These are phyloP conservation scores for Exophiala dermatitidis DNA, from an alignment of 2,329 filamentous ascomycete species.

Conservation along the genomic window DNA sequence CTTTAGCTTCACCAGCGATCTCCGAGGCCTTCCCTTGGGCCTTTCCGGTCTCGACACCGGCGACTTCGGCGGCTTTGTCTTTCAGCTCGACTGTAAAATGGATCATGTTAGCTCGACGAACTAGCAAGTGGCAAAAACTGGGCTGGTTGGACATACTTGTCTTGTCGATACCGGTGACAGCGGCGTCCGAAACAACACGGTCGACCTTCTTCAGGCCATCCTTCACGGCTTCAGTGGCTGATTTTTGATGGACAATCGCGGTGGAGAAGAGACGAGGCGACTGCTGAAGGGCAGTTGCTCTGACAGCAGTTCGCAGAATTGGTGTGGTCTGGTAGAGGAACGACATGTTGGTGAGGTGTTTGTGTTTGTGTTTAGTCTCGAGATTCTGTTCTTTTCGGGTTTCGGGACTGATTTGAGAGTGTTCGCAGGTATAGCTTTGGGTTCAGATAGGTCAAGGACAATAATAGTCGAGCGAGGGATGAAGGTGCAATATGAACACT, in stretches of 20 bases:
- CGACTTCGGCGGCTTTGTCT: constrained; percentile 38
- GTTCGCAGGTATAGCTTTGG: neutral
- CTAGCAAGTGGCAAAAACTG: neutral
- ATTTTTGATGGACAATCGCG: constrained; percentile 43
- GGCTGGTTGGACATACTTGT: constrained; percentile 44
- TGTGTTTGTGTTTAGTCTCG: neutral
- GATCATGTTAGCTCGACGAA: neutral
- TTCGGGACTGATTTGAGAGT: neutral
- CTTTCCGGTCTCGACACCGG: constrained; percentile 39
- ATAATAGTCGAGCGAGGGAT: neutral
- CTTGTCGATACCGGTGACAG: constrained; percentile 57
- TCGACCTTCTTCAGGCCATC: constrained; percentile 54
- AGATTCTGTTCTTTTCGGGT: neutral
- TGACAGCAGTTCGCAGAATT: constrained; percentile 26
- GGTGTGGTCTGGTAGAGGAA: constrained; percentile 31
- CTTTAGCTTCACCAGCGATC: constrained; percentile 34
- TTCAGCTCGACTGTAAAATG: constrained; percentile 44
- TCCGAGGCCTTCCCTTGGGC: constrained; percentile 42
- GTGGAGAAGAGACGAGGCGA: constrained; percentile 44
- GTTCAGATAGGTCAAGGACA: too few relatives aligned
- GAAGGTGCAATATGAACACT: neutral
- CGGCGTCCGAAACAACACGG: constrained; percentile 47
- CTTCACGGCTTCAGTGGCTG: constrained; percentile 49
- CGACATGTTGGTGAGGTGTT: constrained; percentile 30
- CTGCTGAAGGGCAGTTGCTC: constrained; percentile 16